phyloP scores from a whole-genome alignment of 805 yeast species.

The Saccharomyces mikatae region DNA sequence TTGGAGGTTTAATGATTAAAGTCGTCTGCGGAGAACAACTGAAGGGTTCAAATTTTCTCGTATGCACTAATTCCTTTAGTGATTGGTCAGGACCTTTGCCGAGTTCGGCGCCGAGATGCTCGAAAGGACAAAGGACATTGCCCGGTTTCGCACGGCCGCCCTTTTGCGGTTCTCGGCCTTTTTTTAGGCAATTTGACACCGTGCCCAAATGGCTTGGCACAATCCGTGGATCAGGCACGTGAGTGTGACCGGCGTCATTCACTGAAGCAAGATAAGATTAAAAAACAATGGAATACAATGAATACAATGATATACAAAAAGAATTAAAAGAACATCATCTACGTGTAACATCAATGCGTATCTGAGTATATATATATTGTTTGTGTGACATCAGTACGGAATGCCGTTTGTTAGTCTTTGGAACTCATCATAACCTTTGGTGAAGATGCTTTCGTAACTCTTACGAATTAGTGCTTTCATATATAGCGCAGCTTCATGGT shows the following conservation, averaged over 20 bases:
- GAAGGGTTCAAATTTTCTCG: background rate
- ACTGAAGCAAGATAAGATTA: background rate
- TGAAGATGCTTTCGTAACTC: conserved; percentile 79
- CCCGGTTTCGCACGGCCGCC: background rate
- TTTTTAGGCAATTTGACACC: background rate
- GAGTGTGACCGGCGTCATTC: background rate
- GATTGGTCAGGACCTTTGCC: conserved; percentile 1
- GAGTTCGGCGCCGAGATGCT: conserved; percentile 1
- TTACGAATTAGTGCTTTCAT: conserved; percentile 70
- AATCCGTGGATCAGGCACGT: background rate
- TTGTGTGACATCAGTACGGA: conserved; percentile 53
- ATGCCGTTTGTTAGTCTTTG: conserved; percentile 95
- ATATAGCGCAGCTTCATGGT: conserved; percentile 73
- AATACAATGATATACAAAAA: background rate
- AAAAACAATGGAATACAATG: background rate
- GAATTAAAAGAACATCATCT: background rate
- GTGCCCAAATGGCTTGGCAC: background rate
- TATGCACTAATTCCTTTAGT: background rate
- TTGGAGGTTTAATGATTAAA: background rate
- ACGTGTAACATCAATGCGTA: background rate
- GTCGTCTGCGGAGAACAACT: background rate
- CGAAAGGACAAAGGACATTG: background rate
- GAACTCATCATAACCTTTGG: conserved; percentile 95
- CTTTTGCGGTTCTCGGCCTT: background rate
- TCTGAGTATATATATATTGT: background rate